Evolutionary conservation across 768 basidiomycete genomes (phyloP), one percentile per base, ranked within the genome.

Genomic region (Imleria badia): DNA sequence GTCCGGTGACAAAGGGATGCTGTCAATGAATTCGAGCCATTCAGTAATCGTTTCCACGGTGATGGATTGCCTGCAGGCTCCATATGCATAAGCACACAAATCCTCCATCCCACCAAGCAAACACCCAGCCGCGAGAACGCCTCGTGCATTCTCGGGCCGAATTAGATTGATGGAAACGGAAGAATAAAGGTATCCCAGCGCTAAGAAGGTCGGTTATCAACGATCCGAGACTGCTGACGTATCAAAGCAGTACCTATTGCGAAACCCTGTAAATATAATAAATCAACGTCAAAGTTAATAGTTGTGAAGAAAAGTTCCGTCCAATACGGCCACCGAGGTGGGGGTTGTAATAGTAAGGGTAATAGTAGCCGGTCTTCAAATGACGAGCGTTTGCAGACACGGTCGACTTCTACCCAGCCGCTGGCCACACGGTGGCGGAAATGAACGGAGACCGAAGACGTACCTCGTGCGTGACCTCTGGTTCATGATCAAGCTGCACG

Each of bases 71-170:
- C 82, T 81, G 76, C 89, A 92, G 45, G 84, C 75, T 49, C 84
- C 82, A 70, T 94, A 94, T 20, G 93, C 82, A 64, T 86, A 86
- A 59, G 79, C 79, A 71, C 86, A 88, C 34, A 95, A 76, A 34
- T 94, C 90, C 42, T 92, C 84, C 88, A 94, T 89, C 41, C 90
- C 91, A 48, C 90, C 91, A 42, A 94, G 81, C 33, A 93, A 76
- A 71, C 86, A 91, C 14, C 87, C 89, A 42, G 91, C 88, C 43
- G 92, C 90, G 46, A 96, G 83, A 36, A 93, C 88, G 19, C 84
- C 86, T 66, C 91, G 85, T 52, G 91, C 88, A 72, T 94, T 94
- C 65, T 85, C 81, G 47, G 88, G 81, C 63, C 80, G 81, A 61
- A 95, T 79, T 56, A 84, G 72, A 65, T 75, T 81, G 60, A 90